Evolutionary conservation across 73 alveolate species (phyloP).

Genomic region (Paramecium pentaurelia): DNA sequence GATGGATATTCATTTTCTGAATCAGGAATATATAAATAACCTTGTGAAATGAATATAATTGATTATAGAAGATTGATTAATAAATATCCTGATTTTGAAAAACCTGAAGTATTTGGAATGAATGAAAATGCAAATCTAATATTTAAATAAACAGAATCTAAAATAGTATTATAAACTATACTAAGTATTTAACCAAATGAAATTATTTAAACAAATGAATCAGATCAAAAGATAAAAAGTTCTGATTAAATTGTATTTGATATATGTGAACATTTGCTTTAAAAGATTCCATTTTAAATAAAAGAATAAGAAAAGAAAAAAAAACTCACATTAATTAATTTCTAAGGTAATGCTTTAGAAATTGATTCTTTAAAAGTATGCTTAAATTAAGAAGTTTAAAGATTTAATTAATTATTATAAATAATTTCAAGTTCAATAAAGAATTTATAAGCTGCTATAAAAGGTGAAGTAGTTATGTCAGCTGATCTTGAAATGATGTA

Average conservation of each 20-base stretch:
- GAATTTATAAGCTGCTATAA: constrained; percentile 85
- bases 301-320: constrained; percentile 63
- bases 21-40: constrained; percentile 66
- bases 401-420: constrained; percentile 83
- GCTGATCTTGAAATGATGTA: constrained; percentile 90
- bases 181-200: constrained; percentile 32
- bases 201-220: not conserved
- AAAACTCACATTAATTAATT: constrained; percentile 44
- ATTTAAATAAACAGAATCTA: constrained; percentile 57
- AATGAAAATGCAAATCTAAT: constrained; percentile 96
- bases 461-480: constrained; percentile 95
- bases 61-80: constrained; percentile 68
- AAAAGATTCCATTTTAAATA: constrained; percentile 43
- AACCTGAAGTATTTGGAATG: constrained; percentile 98
- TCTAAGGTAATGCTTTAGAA: constrained; percentile 50
- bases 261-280: constrained; percentile 13
- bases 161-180: not conserved
- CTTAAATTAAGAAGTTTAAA: constrained; percentile 68
- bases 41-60: constrained; percentile 54
- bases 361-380: constrained; percentile 73
- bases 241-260: constrained; percentile 42
- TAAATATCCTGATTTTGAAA: constrained; percentile 87
- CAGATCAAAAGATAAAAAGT: not conserved
- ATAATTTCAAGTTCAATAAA: constrained; percentile 78
- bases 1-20: constrained; percentile 70